phyloP scores from a whole-genome alignment of 2,329 filamentous ascomycete genomes.

The Penicillium sp. region DNA sequence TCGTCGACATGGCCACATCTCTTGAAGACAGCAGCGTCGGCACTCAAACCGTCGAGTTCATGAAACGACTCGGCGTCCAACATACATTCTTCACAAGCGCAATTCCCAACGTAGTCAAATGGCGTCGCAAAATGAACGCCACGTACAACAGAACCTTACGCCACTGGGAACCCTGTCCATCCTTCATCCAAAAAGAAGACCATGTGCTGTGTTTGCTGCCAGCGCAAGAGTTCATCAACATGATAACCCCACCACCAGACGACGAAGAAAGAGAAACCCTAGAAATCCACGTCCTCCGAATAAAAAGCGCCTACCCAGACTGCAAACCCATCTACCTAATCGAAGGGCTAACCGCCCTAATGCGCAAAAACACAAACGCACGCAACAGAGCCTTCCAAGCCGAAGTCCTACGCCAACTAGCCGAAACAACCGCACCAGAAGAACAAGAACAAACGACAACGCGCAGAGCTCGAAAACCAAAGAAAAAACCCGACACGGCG shows the following conservation, averaged over 20 bases:
- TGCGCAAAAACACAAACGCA: slow-evolving; percentile 66
- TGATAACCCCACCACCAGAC: slow-evolving; percentile 48
- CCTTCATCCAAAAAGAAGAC: slow-evolving; percentile 54
- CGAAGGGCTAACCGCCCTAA: slow-evolving; percentile 66
- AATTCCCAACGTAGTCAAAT: slow-evolving; percentile 59
- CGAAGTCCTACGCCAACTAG: slow-evolving; percentile 56
- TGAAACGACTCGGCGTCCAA: slow-evolving; percentile 46
- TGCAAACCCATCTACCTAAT: slow-evolving; percentile 68
- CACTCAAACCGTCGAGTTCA: slow-evolving; percentile 45
- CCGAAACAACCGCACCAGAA: slow-evolving; percentile 37
- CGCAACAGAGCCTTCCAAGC: slow-evolving; percentile 68
- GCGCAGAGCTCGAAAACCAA: slow-evolving; percentile 31
- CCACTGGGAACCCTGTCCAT: slow-evolving; percentile 63
- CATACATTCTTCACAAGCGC: slow-evolving; percentile 39
- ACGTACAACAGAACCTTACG: slow-evolving; percentile 61
- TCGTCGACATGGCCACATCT: slow-evolving; percentile 64
- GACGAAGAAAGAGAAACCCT: slow-evolving; percentile 49
- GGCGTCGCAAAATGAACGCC: slow-evolving; percentile 67
- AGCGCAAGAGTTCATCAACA: slow-evolving; percentile 65
- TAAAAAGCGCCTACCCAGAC: slow-evolving; percentile 55
- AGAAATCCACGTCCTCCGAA: slow-evolving; percentile 57
- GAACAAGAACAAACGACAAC: slow-evolving; percentile 22
- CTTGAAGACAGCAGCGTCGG: slow-evolving; percentile 51
- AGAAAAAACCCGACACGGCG: slow-evolving; percentile 43
- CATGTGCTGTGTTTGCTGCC: slow-evolving; percentile 63